Evolutionary conservation across 441 rosid genomes (phyloP), one percentile per base, ranked within the genome.

Genomic region (Eruca vesicaria): DNA sequence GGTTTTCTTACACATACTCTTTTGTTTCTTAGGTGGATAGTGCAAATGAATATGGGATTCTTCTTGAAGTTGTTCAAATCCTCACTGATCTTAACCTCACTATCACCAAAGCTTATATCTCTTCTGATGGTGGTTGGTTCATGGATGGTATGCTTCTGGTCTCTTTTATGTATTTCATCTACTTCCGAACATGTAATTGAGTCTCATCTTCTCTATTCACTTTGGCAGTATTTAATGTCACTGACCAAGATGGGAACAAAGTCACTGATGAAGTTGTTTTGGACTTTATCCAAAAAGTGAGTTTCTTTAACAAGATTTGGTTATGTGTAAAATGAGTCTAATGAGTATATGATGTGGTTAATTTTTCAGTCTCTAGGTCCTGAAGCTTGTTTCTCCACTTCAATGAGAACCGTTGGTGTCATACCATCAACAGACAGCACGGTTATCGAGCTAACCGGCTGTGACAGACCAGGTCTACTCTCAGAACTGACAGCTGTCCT

Each of bases 61-160:
- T 94, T 68, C 94, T 95, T 75, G 94, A 95, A 77, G 99, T 91
- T 77, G 98, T 95, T 7, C 99, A 92, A 81, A 82, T 92, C 74
- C 96, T 95, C 73, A 87, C 97, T 68, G 99, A 95, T 89, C 95
- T 91, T 62, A 88, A 91, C 79, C 92, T 95, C 41, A 86, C 82
- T 78, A 84, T 95, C 48, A 79, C 82, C 18, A 95, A 95, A 78
- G 99, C 98, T 41, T 91, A 91, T 82, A 91, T 95, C 20, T 89
- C 95, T 55, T 91, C 99, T 75, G 99, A 95, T 83, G 93, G 98
- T 53, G 89, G 92, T 62, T 95, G 99, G 99, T 93, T 95, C 81
- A 95, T 95, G 99, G 98, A 95, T 81, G 99, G 99, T 92, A 77
- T 69, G 73, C 63, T 57, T 48, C 74, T 36, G 2, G 4, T 19